Base-by-base conservation (phyloP, 345 rosid genomes). In the Eutrema japonicum region DNA sequence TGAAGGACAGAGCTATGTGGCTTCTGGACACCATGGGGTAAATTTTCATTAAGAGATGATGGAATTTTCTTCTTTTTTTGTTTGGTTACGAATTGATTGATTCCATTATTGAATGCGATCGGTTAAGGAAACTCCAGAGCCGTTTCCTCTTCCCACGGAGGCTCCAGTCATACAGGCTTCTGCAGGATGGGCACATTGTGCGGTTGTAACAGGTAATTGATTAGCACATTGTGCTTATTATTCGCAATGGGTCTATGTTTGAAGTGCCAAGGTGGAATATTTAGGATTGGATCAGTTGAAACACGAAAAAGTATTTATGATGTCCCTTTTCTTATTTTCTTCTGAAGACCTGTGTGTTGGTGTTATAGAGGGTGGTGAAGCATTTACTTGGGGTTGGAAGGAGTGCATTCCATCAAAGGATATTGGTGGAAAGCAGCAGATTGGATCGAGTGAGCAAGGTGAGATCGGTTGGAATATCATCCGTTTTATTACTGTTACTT, bases 371-470 rank as follows among this genome's bases (percentile, higher is more conserved):
- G 66, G 68, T 43, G 98, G 91, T 51, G 98, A 88, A 73, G 80
- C 80, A 11, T 90, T 84, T 75, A 80, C 96, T 13, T 92, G 96
- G 98, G 98, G 96, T n/a, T 92, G 98, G 98, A 92, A 85, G 70
- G 96, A 92, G 67, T 90, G 98, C 64, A 85, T 90, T 40, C 98
- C 95, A 49, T 83, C 82, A 12, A 87, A 84, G 75, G 87, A 87
- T 47, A 41, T 32, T 51, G 22, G 48, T 57, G 81, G 74, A 10
- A 87, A 84, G 74, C 89, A 81, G 57, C 87, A 81, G 66, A 79
- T 70, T 73, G 51, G 66, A 45, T 57, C 53, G 6, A 69, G 57
- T 52, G 95, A 85, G 73, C 82, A 84, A 87, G 91, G 93, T 87
- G 68, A 69, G 42, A 13, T 46, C 7, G 8, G 8, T 40, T 73